These are phyloP conservation scores for Colletotrichum viniferum DNA, from an alignment of 2,329 filamentous ascomycete species.

Conservation along the genomic window DNA sequence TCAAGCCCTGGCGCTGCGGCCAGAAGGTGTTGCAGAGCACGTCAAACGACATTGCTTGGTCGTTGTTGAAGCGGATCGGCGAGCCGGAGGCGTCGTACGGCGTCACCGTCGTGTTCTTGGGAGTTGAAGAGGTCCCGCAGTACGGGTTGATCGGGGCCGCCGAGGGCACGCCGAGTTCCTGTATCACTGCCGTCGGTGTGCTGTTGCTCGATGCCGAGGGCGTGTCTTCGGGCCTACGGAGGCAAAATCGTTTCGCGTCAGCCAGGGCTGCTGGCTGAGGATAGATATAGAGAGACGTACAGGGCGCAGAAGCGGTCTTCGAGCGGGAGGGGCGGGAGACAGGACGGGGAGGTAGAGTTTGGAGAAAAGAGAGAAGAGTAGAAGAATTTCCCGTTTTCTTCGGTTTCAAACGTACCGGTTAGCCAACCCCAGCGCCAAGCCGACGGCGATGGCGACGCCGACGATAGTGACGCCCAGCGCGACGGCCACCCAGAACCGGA, in stretches of 20 bases:
- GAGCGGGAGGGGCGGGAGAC: background rate
- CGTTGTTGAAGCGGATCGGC: constrained; percentile 22
- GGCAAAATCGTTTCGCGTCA: constrained; percentile 4
- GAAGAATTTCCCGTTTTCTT: background rate
- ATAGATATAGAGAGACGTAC: background rate
- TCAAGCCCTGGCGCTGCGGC: constrained; percentile 17
- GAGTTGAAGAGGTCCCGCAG: background rate
- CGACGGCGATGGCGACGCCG: constrained; percentile 17
- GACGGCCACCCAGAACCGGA: constrained; percentile 18
- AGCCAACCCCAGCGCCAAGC: constrained; percentile 17
- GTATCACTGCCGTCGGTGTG: background rate
- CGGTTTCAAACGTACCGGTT: constrained; percentile 19
- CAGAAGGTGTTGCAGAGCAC: constrained; percentile 20
- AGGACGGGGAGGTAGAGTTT: background rate
- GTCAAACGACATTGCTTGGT: constrained; percentile 20
- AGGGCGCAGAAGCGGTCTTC: background rate
- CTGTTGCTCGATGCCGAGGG: background rate
- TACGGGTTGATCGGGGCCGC: constrained; percentile 20
- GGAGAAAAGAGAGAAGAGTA: background rate
- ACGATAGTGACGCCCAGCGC: constrained; percentile 14
- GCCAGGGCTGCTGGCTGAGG: constrained; percentile 10
- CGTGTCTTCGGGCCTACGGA: background rate
- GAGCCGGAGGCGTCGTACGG: constrained; percentile 20
- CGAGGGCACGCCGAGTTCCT: constrained; percentile 14
- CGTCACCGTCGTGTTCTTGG: constrained; percentile 2